These are phyloP conservation scores for Cyberlindnera galapagoensis DNA, from an alignment of 805 yeast species.

Conservation along the genomic window DNA sequence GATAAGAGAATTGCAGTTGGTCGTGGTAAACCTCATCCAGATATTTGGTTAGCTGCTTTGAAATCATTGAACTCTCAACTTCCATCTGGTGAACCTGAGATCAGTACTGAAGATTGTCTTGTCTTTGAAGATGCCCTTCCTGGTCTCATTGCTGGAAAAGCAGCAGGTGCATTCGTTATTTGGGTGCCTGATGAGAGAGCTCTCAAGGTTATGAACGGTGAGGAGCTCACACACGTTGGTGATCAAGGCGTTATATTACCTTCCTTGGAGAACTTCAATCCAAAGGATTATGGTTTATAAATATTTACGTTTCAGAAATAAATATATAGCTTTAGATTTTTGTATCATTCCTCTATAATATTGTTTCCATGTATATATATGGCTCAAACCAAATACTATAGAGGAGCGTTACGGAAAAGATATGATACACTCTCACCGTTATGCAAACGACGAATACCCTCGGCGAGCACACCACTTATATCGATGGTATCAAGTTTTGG, in stretches of 20 bases:
- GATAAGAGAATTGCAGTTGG: slow-evolving; percentile 78
- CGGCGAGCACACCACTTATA: slow-evolving; percentile 82
- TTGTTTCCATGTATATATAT: neutral
- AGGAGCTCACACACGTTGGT: slow-evolving; percentile 44
- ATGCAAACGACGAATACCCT: slow-evolving; percentile 88
- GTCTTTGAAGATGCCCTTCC: slow-evolving; percentile 95
- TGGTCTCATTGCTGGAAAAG: slow-evolving; percentile 79
- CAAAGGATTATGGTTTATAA: slow-evolving; percentile 37
- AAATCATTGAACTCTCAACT: slow-evolving; percentile 56
- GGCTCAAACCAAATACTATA: neutral
- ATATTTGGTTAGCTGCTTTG: slow-evolving; percentile 84
- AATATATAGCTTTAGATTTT: too few relatives aligned
- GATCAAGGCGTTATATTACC: slow-evolving; percentile 51
- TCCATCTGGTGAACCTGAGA: slow-evolving; percentile 31
- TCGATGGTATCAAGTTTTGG: slow-evolving; percentile 74
- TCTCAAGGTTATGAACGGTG: slow-evolving; percentile 42
- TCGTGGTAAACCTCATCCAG: slow-evolving; percentile 90
- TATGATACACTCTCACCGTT: slow-evolving; percentile 95
- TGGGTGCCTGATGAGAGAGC: slow-evolving; percentile 93
- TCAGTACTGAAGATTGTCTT: slow-evolving; percentile 71
- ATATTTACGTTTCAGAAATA: neutral
- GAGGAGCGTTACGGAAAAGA: slow-evolving; percentile 70
- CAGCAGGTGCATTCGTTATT: slow-evolving; percentile 79
- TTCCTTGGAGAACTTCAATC: slow-evolving; percentile 48
- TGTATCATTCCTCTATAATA: too few relatives aligned